Evolutionary conservation across 2,329 filamentous ascomycete species (phyloP).

Genomic region (Akanthomyces muscarius): DNA sequence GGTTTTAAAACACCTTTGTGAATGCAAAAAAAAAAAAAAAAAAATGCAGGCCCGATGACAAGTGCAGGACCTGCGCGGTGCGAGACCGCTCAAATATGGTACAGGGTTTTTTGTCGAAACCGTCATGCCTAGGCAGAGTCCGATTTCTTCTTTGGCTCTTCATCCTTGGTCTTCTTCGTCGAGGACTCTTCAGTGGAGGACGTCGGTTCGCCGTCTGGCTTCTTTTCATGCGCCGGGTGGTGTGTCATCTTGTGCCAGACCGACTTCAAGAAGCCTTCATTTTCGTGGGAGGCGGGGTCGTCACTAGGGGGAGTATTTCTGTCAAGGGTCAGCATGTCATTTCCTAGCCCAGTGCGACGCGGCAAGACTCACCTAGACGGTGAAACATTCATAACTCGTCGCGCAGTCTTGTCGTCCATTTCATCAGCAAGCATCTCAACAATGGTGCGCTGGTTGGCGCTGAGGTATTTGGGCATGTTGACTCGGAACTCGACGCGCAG

Average conservation of each 20-base stretch:
- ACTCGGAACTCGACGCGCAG: constrained; percentile 93
- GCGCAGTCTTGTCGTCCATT: constrained; percentile 87
- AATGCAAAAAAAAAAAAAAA: constrained; percentile 14
- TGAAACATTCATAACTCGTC: constrained; percentile 81
- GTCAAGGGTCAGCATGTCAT: not conserved
- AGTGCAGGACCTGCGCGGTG: not conserved
- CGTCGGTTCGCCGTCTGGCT: constrained; percentile 27
- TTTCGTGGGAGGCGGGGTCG: constrained; percentile 56
- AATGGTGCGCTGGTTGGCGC: constrained; percentile 84
- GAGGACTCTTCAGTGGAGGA: constrained; percentile 15
- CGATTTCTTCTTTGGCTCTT: constrained; percentile 23
- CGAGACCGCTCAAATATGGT: constrained; percentile 5
- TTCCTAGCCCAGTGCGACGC: not conserved
- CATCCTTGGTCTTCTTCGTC: constrained; percentile 22
- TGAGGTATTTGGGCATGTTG: constrained; percentile 90
- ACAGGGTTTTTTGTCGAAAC: not conserved
- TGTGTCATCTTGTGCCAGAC: constrained; percentile 93
- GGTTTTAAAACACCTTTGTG: constrained; percentile 16
- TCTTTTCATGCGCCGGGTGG: constrained; percentile 54
- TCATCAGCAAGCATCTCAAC: constrained; percentile 96
- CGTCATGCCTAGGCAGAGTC: not conserved
- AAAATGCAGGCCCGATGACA: not conserved
- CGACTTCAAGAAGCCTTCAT: constrained; percentile 87
- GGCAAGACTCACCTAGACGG: constrained; percentile 19
- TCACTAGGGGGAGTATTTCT: constrained; percentile 21